Base-by-base conservation (phyloP, 2,329 filamentous ascomycete species). In the Curvularia sp. region DNA sequence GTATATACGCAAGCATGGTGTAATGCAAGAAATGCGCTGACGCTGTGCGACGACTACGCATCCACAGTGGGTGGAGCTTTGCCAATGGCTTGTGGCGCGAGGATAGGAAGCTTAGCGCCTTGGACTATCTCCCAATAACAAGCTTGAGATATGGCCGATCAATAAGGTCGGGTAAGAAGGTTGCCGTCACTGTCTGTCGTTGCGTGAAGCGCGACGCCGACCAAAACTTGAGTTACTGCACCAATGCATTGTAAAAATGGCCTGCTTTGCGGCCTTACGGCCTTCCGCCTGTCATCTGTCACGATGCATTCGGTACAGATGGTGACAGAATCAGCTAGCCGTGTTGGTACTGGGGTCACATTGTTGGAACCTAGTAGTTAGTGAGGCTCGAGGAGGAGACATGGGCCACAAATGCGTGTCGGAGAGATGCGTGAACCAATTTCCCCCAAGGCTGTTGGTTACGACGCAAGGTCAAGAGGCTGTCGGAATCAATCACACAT, bases 251-350 rank as follows among this genome's bases (percentile, higher is more conserved):
- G 47, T 52, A 58, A 18, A 43, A 55, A 34, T 27, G 27, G 57
- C 62, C 47, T 49, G 34, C 34, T 15, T 36, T 36, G 34, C 19
- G 25, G 39, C 45, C 55, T 36, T 41, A 34, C n/a, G 53, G 57
- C 49, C 57, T 49, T 56, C 53, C 50, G 43, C 18, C 46, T 64
- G 63, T 60, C 58, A 65, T 55, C 65, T 58, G 64, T 70, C 57
- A 65, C 59, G 65, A 36, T 60, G 6, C 54, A 57, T 58, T 52
- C 36, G 36, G 46, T 36, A 55, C 53, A 62, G 55, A 62, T 53
- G 50, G 4, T 30, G 41, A 59, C 47, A 43, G 43, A 42, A 50
- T 45, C 21, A 27, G 27, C 49, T 48, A 61, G 32, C 56, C 46
- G n/a, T 28, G 34, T 39, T 50, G 3, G 56, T 53, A 32, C 27